Conservation (phyloP, 1,284 basidiomycete species). For the Melampsora abietis-canadensis region DNA sequence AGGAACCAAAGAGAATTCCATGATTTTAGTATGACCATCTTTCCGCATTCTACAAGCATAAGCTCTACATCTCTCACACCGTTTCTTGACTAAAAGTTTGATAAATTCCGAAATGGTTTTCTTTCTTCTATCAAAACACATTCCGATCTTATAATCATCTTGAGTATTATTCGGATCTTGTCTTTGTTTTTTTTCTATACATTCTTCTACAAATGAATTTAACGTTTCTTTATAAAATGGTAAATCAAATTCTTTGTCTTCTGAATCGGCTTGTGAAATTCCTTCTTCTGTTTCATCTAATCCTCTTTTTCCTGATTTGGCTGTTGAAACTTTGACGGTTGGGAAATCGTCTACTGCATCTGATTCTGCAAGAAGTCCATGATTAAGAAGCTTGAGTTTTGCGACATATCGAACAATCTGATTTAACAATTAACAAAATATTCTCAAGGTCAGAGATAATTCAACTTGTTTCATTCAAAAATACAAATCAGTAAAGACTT, state of each 20-base stretch:
- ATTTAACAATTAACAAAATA: conserved; percentile 38
- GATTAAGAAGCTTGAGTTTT: conserved; percentile 82
- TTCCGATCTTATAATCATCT: conserved; percentile 81
- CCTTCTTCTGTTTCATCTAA: conserved; percentile 49
- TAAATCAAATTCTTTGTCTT: conserved; percentile 61
- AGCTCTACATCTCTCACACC: conserved; percentile 38
- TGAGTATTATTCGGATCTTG: conserved; percentile 58
- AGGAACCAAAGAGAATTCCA: conserved; percentile 79
- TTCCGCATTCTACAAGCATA: conserved; percentile 62
- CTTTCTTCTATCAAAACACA: conserved; percentile 83
- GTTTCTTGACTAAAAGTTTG: conserved; percentile 60
- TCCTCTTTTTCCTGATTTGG: conserved; percentile 46
- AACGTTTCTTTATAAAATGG: conserved; percentile 63
- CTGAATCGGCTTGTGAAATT: conserved; percentile 53
- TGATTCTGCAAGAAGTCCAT: conserved; percentile 80
- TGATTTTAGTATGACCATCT: conserved; percentile 88
- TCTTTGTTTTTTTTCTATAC: conserved; percentile 59
- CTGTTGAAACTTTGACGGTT: conserved; percentile 35
- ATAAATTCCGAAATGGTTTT: conserved; percentile 78
- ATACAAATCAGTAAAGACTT: conserved; percentile 52
- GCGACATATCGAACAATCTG: conserved; percentile 79
- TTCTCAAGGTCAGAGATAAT: conserved; percentile 15
- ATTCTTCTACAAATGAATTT: conserved; percentile 68
- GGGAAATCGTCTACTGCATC: conserved; percentile 62
- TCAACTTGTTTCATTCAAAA: background rate